Conservation (phyloP, 441 rosid genomes). For the Croton setiger region DNA sequence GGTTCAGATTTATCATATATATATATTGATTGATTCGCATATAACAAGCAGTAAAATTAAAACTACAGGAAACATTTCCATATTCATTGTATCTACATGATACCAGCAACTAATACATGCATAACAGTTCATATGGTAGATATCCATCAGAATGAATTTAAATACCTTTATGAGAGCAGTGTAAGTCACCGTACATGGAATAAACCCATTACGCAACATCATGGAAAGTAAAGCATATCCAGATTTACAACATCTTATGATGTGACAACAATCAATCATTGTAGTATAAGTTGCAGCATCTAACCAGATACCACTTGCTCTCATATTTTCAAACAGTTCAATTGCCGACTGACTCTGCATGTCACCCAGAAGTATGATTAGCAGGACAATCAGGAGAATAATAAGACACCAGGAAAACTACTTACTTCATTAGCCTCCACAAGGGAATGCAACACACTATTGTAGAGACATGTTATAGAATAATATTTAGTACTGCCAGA, state of each 20-base stretch:
- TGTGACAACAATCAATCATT: slow-evolving; percentile 75
- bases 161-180: slow-evolving; percentile 67
- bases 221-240: slow-evolving; percentile 63
- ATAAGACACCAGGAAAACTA: slow-evolving; percentile 19
- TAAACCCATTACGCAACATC: slow-evolving; percentile 80
- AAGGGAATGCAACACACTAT: slow-evolving; percentile 64
- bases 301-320: slow-evolving; percentile 38
- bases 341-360: slow-evolving; percentile 54
- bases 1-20: too few relatives aligned
- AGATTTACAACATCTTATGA: slow-evolving; percentile 42
- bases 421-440: slow-evolving; percentile 62
- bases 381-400: not conserved
- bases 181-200: slow-evolving; percentile 41
- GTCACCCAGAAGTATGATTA: slow-evolving; percentile 22
- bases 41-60: not conserved
- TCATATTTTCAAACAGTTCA: slow-evolving; percentile 59
- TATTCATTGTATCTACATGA: not conserved
- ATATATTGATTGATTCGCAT: not conserved
- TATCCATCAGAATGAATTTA: slow-evolving; percentile 1
- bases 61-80: not conserved
- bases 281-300: slow-evolving; percentile 57
- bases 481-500: slow-evolving; percentile 26
- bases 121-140: not conserved
- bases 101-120: not conserved
- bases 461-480: slow-evolving; percentile 50